Evolutionary conservation across 768 basidiomycete species (phyloP), one percentile per base, ranked within the genome.

Genomic region (Lactarius hengduanensis): DNA sequence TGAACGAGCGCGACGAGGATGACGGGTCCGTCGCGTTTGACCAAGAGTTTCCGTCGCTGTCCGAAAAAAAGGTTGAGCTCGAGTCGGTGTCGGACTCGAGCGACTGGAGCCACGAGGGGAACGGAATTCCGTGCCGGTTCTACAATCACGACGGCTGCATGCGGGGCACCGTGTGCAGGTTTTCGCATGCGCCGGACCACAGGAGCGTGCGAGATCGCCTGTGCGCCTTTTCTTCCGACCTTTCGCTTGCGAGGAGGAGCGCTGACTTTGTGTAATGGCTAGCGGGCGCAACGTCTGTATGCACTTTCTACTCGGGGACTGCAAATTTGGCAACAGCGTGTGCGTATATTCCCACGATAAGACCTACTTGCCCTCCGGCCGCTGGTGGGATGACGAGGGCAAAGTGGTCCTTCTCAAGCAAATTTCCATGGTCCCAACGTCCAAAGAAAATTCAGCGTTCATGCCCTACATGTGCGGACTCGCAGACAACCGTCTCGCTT

Each of bases 241-340:
- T 59, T 3, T 5, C 9, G 6, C 22, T 55, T 18, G 18, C 4
- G 34, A 13, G 43, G 28, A 6, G 3, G 36, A 43, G 40, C 38
- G 30, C 47, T 53, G 38, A 54, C 56, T 38, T 65, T 26, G 53
- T 18, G n/a, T 13, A 20, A 10, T 62, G 58, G 8, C 18, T 64
- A 87, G 86, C 1, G 85, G 85, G 1, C 78, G 79, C 61, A 87
- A 84, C 60, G 82, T 84, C 22, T 85, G 83, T 70, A 43, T 77
- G 7, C 75, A 76, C 66, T 80, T 75, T 66, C 71, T 84, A 28
- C 68, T 83, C 11, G 77, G 73, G 15, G 65, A 67, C 1, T 83
- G 83, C 76, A 76, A 74, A 58, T 81, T 77, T 67, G 75, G 77
- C 11, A 71, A 58, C 11, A 57, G 69, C 4, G 75, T 74, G 50